Conservation (phyloP, 345 rosid species). For the Eucalyptus pauciflora region DNA sequence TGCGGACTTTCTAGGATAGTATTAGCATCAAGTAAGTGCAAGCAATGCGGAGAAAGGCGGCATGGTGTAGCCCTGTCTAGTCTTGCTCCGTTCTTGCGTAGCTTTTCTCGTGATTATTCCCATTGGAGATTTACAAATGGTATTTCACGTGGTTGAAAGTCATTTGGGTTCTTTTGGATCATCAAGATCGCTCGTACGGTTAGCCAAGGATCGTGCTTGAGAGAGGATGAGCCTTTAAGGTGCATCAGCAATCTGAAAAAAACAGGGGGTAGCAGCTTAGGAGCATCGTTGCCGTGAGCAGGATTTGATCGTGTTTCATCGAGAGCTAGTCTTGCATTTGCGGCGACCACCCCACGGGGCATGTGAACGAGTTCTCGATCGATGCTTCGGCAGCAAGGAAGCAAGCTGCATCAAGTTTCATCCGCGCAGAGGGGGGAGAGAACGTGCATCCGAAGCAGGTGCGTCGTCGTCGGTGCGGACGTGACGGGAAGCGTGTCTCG, state of each 20-base stretch:
- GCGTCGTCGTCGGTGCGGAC: background rate
- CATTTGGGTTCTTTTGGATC: background rate
- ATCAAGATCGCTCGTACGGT: background rate
- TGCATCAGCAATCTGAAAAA: background rate
- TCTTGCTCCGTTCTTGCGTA: background rate
- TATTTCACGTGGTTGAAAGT: background rate
- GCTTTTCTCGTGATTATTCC: background rate
- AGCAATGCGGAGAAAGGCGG: background rate
- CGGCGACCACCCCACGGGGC: background rate
- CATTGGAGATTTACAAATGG: background rate
- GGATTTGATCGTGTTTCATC: background rate
- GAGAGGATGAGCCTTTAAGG: background rate
- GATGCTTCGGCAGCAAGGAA: background rate
- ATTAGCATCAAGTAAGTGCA: background rate
- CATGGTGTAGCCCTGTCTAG: background rate
- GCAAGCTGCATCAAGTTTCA: background rate
- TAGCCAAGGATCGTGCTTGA: background rate
- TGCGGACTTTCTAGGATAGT: background rate
- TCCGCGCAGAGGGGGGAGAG: background rate
- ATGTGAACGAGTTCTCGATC: background rate
- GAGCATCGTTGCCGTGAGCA: background rate
- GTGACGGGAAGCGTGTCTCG: background rate
- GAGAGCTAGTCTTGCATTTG: background rate
- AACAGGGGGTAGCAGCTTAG: accelerated
- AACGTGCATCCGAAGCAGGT: background rate